Conservation (phyloP, 2,329 filamentous ascomycete genomes). For the Sporothrix inflata region DNA sequence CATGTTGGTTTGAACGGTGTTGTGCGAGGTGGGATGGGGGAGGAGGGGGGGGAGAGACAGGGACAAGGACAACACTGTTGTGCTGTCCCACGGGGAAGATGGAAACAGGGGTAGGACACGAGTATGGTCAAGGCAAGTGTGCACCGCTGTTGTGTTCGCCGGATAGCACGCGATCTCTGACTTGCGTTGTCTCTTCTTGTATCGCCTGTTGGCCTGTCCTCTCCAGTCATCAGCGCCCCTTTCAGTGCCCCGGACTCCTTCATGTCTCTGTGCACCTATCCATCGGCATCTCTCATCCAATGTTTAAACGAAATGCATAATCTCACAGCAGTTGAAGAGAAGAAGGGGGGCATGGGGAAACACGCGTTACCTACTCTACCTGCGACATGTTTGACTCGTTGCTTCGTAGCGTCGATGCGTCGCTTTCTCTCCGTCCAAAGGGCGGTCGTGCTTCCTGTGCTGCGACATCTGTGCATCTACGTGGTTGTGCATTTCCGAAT, state of each 20-base stretch:
- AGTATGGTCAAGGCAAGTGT: neutral
- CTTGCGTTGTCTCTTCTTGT: neutral
- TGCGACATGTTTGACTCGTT: neutral
- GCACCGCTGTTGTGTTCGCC: neutral
- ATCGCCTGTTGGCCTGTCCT: neutral
- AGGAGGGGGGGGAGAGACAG: neutral
- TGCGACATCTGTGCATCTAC: slow-evolving; percentile 2
- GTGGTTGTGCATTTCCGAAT: slow-evolving; percentile 14
- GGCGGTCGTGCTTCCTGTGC: neutral
- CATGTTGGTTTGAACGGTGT: neutral
- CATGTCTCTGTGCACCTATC: neutral
- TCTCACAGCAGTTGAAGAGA: neutral
- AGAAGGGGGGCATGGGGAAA: neutral
- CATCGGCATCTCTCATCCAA: slow-evolving; percentile 19
- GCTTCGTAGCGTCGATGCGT: neutral
- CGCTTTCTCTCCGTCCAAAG: neutral
- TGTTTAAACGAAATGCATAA: slow-evolving; percentile 17
- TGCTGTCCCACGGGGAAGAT: neutral
- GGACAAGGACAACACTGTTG: neutral
- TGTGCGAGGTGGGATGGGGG: neutral
- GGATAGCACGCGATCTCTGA: neutral
- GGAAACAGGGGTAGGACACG: neutral
- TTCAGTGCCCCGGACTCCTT: neutral
- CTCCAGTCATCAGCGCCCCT: neutral
- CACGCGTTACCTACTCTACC: slow-evolving; percentile 17